Evolutionary conservation across 2,329 filamentous ascomycete species (phyloP), one percentile per base, ranked within the genome.

Genomic region (Leptographium galeiforme): DNA sequence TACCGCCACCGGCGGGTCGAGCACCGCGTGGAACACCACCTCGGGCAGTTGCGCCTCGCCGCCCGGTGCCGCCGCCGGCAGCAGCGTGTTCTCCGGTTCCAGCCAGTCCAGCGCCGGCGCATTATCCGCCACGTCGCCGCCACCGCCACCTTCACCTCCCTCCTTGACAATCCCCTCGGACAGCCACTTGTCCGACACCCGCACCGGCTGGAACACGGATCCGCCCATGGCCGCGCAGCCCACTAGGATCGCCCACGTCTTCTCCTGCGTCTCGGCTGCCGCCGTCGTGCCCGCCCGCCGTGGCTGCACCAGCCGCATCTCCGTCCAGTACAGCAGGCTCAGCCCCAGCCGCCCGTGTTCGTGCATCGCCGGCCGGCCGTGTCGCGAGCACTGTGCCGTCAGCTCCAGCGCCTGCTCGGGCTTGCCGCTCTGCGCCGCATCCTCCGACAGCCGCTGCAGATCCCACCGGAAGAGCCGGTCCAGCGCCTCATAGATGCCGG

Each of bases 321-420:
- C 76, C 65, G 80, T 83, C 87, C 87, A 93, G 64, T 91, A 94
- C 58, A 89, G 84, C 41, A 93, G 61, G 49, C 78, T 80, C 53
- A 91, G 68, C 1, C 88, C 88, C 32, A 91, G 70, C 50, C 76
- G 77, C 25, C 76, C 75, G 50, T 80, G 73, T 14, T 76, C 75
- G 66, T 93, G 85, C 77, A 91, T 85, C 34, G 75, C 70, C 0
- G 87, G 87, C 34, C 74, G 74, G 2, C 87, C 87, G 63, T 85
- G 84, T 57, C 76, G 80, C 54, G 78, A 79, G 63, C 85, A 89
- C 66, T 88, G 76, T 48, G 80, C 82, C 50, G 76, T 68, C n/a
- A 74, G 68, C 45, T 74, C 72, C 12, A 82, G 65, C 41, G 67
- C 71, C n/a, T 72, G 67, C 34, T 77, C 73, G 2, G 71, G 65